These are phyloP conservation scores for Rosa chinensis DNA, from an alignment of 306 rosid species.

Conservation along the genomic window DNA sequence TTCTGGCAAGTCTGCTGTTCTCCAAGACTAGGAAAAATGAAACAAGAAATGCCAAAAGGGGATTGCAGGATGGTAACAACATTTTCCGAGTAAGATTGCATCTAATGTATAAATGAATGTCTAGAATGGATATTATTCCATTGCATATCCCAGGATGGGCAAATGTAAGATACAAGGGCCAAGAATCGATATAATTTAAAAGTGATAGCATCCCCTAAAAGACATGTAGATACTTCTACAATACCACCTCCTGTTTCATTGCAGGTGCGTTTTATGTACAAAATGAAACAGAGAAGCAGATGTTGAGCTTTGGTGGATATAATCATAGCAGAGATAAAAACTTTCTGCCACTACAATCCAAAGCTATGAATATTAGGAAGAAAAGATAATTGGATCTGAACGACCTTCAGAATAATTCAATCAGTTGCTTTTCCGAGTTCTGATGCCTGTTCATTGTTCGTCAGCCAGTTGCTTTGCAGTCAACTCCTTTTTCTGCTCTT, in stretches of 20 bases:
- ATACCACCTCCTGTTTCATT: neutral
- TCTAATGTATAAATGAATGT: neutral
- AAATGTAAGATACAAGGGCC: neutral
- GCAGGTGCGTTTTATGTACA: neutral
- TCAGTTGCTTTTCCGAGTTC: constrained; percentile 21
- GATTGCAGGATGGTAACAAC: neutral
- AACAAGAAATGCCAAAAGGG: neutral
- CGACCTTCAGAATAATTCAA: neutral
- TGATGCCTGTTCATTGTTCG: constrained; percentile 14
- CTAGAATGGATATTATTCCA: neutral
- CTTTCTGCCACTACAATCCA: neutral
- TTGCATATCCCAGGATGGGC: neutral
- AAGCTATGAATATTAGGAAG: neutral
- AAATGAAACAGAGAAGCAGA: constrained; percentile 1
- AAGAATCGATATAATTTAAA: neutral
- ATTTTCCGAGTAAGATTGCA: neutral
- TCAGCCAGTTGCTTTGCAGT: constrained; percentile 15
- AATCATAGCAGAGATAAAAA: constrained; percentile 9
- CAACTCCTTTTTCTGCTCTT: constrained; percentile 50
- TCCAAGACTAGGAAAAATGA: neutral
- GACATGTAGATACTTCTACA: constrained; percentile 4
- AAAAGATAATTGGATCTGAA: neutral
- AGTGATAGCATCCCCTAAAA: neutral
- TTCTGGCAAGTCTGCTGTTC: neutral
- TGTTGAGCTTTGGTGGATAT: constrained; percentile 11